These are phyloP conservation scores for Ophiostoma fasciatum DNA, from an alignment of 2,329 filamentous ascomycete species.

Conservation along the genomic window DNA sequence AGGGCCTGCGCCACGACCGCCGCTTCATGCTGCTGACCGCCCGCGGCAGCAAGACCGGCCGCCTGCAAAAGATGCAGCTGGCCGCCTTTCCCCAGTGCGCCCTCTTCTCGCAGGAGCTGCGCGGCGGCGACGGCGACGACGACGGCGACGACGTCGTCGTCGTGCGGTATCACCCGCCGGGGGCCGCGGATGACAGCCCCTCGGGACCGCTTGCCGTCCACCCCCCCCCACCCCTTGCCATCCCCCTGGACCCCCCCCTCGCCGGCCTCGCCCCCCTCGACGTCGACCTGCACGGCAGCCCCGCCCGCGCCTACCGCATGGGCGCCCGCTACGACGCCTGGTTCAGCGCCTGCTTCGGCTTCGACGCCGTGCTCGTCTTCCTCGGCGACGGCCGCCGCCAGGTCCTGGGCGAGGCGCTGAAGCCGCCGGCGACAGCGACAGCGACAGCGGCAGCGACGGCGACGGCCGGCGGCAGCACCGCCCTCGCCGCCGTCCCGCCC, in stretches of 20 bases:
- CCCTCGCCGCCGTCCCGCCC: neutral
- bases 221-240: constrained; percentile 5
- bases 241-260: constrained; percentile 42
- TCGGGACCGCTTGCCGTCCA: constrained; percentile 26
- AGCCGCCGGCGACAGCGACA: constrained; percentile 15
- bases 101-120: constrained; percentile 47
- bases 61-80: constrained; percentile 45
- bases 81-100: constrained; percentile 41
- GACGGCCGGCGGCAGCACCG: neutral
- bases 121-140: constrained; percentile 7
- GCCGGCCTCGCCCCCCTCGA: constrained; percentile 29
- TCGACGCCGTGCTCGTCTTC: constrained; percentile 45
- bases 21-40: constrained; percentile 54
- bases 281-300: constrained; percentile 45
- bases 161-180: constrained; percentile 25
- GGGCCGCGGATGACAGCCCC: constrained; percentile 4
- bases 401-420: constrained; percentile 43
- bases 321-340: constrained; percentile 43
- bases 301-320: constrained; percentile 48
- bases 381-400: constrained; percentile 45
- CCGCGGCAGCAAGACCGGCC: constrained; percentile 18
- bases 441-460: constrained; percentile 2
- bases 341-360: constrained; percentile 54
- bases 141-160: constrained; percentile 16
- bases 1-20: constrained; percentile 52